Percentiles rank a stretch among this genome's conserved stretches.
phyloP scores from a whole-genome alignment of 805 yeast species.

The Pichia nakasei region DNA sequence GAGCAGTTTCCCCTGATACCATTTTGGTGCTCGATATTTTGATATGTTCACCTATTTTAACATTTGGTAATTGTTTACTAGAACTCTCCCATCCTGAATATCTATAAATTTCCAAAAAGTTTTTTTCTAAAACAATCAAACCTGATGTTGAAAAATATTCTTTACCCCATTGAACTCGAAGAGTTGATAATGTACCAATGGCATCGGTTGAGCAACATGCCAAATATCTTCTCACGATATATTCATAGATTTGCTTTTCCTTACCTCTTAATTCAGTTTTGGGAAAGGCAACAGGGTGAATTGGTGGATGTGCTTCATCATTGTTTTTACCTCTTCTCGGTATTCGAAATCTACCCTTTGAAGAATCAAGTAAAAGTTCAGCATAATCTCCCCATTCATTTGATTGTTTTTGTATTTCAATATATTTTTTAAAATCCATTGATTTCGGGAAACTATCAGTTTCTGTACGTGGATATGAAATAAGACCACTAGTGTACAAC shows the following conservation, averaged over 20 bases:
- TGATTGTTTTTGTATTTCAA: constrained; percentile 51
- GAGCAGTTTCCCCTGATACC: constrained; percentile 65
- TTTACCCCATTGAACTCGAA: constrained; percentile 65
- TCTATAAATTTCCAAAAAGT: constrained; percentile 72
- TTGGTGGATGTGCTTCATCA: constrained; percentile 98
- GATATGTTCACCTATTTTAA: constrained; percentile 48
- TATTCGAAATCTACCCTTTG: constrained; percentile 34
- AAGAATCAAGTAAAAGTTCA: constrained; percentile 28
- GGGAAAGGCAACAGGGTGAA: constrained; percentile 54
- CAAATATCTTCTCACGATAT: constrained; percentile 73
- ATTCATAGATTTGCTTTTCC: constrained; percentile 74
- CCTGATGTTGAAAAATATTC: constrained; percentile 74
- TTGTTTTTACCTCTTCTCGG: constrained; percentile 81
- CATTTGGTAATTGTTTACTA: constrained; percentile 50
- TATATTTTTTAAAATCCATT: constrained; percentile 59
- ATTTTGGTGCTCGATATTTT: constrained; percentile 49
- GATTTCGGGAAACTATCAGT: constrained; percentile 76
- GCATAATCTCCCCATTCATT: constrained; percentile 72
- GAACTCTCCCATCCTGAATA: constrained; percentile 73
- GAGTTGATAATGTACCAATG: constrained; percentile 57
- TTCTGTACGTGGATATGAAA: constrained; percentile 96
- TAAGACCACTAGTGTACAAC: constrained; percentile 74
- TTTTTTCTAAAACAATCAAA: constrained; percentile 57
- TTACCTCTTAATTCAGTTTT: constrained; percentile 28
- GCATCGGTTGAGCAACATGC: constrained; percentile 94